These are phyloP conservation scores for Tetrapyrgos nigripes DNA, from an alignment of 1,284 basidiomycete genomes.

Conservation along the genomic window DNA sequence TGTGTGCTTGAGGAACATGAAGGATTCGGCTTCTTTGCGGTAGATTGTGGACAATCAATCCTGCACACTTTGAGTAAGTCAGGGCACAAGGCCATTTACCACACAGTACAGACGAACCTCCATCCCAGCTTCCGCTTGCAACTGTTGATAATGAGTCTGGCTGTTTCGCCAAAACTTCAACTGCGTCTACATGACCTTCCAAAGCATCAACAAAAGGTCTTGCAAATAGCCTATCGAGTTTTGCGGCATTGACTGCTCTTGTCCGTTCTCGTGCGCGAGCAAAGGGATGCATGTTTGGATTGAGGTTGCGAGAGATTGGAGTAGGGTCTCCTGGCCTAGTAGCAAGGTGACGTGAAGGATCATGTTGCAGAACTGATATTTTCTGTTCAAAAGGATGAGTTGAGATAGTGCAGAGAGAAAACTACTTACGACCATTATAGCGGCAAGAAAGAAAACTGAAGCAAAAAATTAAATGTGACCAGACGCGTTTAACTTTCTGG, in stretches of 20 bases:
- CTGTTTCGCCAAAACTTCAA: conserved; percentile 86
- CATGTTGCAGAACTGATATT: conserved; percentile 90
- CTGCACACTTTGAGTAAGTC: conserved; percentile 41
- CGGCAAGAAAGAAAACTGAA: not conserved
- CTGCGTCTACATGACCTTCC: conserved; percentile 96
- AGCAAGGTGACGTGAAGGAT: conserved; percentile 77
- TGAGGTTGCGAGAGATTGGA: conserved; percentile 90
- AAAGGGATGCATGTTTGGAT: conserved; percentile 95
- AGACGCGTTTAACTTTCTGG: too few species aligned
- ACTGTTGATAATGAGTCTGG: conserved; percentile 80
- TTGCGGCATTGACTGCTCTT: conserved; percentile 93
- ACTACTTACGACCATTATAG: conserved; percentile 11
- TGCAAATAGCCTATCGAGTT: conserved; percentile 96
- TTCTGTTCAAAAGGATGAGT: conserved; percentile 56
- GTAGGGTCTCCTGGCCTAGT: conserved; percentile 80
- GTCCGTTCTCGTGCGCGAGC: conserved; percentile 92
- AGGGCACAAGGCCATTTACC: not conserved
- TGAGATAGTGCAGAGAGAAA: not conserved
- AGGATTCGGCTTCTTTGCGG: conserved; percentile 71
- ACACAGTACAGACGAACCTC: conserved; percentile 63
- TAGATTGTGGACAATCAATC: conserved; percentile 90
- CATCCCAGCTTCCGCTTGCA: conserved; percentile 96
- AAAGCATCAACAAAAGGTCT: conserved; percentile 94
- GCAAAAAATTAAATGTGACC: too few species aligned
- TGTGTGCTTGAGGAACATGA: conserved; percentile 84